Evolutionary conservation across 305 asterid species (phyloP).

Genomic region (Fraxinus dipetala): DNA sequence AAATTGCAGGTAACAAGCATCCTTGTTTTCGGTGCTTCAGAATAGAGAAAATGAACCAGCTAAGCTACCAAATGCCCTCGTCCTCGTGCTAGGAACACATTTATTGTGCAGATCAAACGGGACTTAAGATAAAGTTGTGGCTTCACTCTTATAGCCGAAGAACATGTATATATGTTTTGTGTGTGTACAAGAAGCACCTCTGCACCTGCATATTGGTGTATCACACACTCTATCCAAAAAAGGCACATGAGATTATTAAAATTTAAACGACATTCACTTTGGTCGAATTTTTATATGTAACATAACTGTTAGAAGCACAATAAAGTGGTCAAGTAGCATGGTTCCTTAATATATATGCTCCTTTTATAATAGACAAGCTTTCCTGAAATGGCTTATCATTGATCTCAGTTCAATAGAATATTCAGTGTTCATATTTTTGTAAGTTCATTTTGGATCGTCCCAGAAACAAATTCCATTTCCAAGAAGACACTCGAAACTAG

Average conservation of each 20-base stretch:
- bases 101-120: conserved; percentile 14
- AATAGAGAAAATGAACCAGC: conserved; percentile 1
- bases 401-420: neutral
- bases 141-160: neutral
- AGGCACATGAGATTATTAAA: neutral
- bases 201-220: neutral
- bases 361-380: neutral
- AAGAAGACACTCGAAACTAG: neutral
- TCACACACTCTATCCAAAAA: neutral
- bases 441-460: neutral
- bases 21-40: neutral
- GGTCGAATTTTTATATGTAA: neutral
- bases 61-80: neutral
- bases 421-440: neutral
- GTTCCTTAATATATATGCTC: neutral
- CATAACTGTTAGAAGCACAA: neutral
- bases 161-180: conserved; percentile 19
- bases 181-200: neutral
- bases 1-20: neutral
- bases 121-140: conserved; percentile 29
- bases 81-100: neutral
- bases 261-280: neutral
- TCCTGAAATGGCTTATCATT: neutral
- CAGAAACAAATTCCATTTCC: neutral
- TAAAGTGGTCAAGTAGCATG: neutral